Conservation (phyloP, 2,329 filamentous ascomycete genomes). For the Penicillium olsonii region DNA sequence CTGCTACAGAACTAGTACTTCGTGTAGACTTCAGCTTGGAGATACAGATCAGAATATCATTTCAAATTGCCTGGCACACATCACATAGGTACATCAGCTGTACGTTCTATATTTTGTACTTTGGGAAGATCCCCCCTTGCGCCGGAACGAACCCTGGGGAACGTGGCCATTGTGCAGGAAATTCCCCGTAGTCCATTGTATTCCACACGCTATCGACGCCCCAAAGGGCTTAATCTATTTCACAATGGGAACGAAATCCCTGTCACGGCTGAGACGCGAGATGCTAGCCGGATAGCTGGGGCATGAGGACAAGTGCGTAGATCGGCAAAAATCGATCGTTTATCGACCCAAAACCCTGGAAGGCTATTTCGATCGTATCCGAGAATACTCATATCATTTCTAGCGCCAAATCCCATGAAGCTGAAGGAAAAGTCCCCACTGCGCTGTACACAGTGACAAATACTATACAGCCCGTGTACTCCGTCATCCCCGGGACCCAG, state of each 20-base stretch:
- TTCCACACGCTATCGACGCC: constrained; percentile 5
- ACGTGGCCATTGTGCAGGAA: neutral
- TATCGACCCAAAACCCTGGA: constrained; percentile 13
- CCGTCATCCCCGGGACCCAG: neutral
- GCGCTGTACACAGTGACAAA: constrained; percentile 16
- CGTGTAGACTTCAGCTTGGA: no score
- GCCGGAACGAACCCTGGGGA: neutral
- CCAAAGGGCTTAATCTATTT: neutral
- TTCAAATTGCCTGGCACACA: neutral
- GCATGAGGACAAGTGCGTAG: neutral
- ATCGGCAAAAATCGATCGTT: constrained; percentile 16
- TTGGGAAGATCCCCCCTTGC: neutral
- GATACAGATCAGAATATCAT: neutral
- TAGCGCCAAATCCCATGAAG: neutral
- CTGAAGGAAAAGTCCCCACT: neutral
- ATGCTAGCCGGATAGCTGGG: neutral
- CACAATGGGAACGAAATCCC: neutral
- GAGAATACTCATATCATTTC: neutral
- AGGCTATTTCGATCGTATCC: constrained; percentile 14
- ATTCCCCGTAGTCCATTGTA: neutral
- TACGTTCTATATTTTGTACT: neutral
- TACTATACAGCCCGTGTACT: constrained; percentile 2
- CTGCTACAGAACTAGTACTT: no score
- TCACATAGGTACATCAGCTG: neutral
- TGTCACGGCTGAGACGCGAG: neutral